Evolutionary conservation across 2,329 filamentous ascomycete species (phyloP), one percentile per base, ranked within the genome.

Genomic region (Cladobotryum protrusum): DNA sequence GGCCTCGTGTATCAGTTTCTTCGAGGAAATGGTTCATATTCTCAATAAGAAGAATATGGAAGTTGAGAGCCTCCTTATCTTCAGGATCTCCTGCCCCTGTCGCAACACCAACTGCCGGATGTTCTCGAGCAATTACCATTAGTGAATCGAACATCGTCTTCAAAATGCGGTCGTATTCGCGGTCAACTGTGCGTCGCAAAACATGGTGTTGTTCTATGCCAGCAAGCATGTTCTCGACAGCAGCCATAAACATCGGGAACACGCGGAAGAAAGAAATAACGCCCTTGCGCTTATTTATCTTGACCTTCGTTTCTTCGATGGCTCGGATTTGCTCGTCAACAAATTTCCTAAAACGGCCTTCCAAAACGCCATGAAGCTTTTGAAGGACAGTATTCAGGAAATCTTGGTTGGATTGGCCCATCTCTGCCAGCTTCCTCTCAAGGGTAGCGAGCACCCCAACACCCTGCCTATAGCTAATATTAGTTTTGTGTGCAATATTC

Each of bases 1-100:
- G 82, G 35, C 80, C 78, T 15, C 82, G 79, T 14, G 85, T 76
- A 57, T 95, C 89, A 8, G 95, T 86, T 67, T 96, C 91, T 65
- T 97, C 91, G 11, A 93, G 75, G 70, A 95, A 97, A 68, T 96
- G 90, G 63, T 96, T 95, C 90, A 96, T 96, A 67, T 99, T 99
- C 68, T 99, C 92, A 58, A 99, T 97, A 48, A 97, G 78, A 33
- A 97, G 78, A 61, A 99, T 96, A 68, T 97, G 91, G 71, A 95
- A 96, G 71, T 97, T 97, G 53, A 99, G 79, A 5, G 90, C 89
- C 67, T 96, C 91, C 70, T 99, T 97, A 64, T 97, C 93, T 66
- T 97, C 93, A 1, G 78, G 78, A 57, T 82, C 79, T 12, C 73
- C 72, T 12, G 72, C 66, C 40, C 70, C 70, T 49, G 59, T 67